Percentiles rank a stretch among this genome's conserved stretches.
phyloP scores from a whole-genome alignment of 1,139 yeast species.

The Meyerozyma guilliermondii region DNA sequence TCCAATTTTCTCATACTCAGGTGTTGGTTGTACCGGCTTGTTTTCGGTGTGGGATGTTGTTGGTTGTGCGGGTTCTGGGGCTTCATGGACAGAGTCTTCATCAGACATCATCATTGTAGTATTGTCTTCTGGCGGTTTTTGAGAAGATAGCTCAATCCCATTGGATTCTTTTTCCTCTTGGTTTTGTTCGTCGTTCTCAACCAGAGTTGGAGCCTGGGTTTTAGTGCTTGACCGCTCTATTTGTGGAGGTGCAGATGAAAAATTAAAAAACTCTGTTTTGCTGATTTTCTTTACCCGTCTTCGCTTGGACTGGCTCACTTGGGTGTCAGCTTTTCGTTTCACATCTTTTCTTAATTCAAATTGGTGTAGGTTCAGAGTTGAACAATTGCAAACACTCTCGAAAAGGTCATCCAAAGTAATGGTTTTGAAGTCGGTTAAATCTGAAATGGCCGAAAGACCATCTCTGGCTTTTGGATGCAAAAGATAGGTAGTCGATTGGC shows the following conservation, averaged over 20 bases:
- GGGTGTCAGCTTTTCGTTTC: slow-evolving; percentile 6
- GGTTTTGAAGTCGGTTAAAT: background rate
- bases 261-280: slow-evolving; percentile 30
- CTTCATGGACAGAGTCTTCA: no score
- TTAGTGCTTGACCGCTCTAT: background rate
- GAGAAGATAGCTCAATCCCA: no score
- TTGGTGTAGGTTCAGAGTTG: slow-evolving; percentile 1
- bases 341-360: slow-evolving; percentile 1
- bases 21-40: background rate
- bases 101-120: no score
- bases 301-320: slow-evolving; percentile 15
- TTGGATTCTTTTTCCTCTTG: no score
- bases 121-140: background rate
- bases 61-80: no score
- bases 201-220: background rate
- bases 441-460: background rate
- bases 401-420: slow-evolving; percentile 4
- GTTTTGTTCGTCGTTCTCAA: background rate
- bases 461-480: background rate
- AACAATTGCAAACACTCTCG: slow-evolving; percentile 4
- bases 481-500: background rate
- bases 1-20: slow-evolving; percentile 6
- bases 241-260: slow-evolving; percentile 5
- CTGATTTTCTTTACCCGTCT: slow-evolving; percentile 28
- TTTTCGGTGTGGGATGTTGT: no score